phyloP scores from a whole-genome alignment of 768 basidiomycete species.

The Tulasnella sp. region DNA sequence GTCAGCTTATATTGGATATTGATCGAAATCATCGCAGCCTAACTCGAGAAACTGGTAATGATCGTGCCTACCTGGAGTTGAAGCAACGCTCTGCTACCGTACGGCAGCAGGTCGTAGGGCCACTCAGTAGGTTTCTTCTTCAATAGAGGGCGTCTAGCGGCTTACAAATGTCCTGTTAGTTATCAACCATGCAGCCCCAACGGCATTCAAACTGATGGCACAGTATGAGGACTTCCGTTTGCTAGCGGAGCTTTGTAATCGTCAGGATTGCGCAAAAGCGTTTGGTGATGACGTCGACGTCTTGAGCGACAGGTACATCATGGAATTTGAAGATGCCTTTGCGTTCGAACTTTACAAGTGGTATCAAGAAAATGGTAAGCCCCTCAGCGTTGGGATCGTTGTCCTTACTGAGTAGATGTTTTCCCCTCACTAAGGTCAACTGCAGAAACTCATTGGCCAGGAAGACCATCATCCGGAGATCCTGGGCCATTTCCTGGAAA shows the following conservation, averaged over 20 bases:
- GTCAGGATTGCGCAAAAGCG: slow-evolving; percentile 34
- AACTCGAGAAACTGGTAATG: slow-evolving; percentile 30
- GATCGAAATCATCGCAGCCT: slow-evolving; percentile 1
- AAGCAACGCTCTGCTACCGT: slow-evolving; percentile 57
- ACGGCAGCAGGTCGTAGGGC: slow-evolving; percentile 67
- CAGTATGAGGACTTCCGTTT: slow-evolving; percentile 76
- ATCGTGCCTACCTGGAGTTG: slow-evolving; percentile 49
- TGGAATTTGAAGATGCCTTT: slow-evolving; percentile 71
- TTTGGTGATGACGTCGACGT: slow-evolving; percentile 36
- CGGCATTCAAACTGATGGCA: slow-evolving; percentile 78
- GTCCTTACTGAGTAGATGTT: background rate
- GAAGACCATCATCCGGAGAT: slow-evolving; percentile 50
- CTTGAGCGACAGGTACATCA: slow-evolving; percentile 61
- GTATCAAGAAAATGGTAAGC: slow-evolving; percentile 74
- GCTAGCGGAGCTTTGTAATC: slow-evolving; percentile 66
- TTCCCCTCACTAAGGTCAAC: slow-evolving; percentile 44
- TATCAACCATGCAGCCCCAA: slow-evolving; percentile 47
- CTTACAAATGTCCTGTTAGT: slow-evolving; percentile 35
- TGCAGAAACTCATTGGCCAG: slow-evolving; percentile 72
- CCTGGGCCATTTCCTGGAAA: slow-evolving; percentile 62
- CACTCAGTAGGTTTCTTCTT: slow-evolving; percentile 50
- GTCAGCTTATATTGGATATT: background rate
- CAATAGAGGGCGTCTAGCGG: background rate
- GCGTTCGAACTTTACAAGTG: slow-evolving; percentile 83
- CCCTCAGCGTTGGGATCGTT: background rate